Base-by-base conservation (phyloP, 192 early-diverging fungal genomes). In the Backusella tarrabulga region DNA sequence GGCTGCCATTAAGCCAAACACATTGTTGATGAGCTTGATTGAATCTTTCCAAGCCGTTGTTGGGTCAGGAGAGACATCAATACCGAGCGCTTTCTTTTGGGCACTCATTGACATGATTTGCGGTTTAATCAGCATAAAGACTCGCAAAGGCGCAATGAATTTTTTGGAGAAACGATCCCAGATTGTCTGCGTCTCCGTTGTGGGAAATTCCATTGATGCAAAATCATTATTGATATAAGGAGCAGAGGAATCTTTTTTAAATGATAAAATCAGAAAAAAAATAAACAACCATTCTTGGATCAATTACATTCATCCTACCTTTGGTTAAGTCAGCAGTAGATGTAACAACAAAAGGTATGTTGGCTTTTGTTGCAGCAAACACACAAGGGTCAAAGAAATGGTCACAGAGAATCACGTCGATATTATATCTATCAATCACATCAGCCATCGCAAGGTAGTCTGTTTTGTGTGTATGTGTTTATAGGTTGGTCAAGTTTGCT, bases 291-390 rank as follows among this genome's bases (percentile, higher is more conserved):
- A 32, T 15, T 69, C 32, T n/a, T 68, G 19, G 4, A 4, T 11
- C n/a, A 14, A 21, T n/a, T 2, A 34, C 5, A 32, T 34, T 17
- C 44, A 44, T 34, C 36, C 50, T 72, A 72, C 71, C 71, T 34
- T 50, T 23, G 42, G 44, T 72, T 21, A 72, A 17, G 19, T 63
- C 68, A 4, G 67, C 7, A 6, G 68, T 72, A 1, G 80, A 77
- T 9, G 80, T 81, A 17, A 81, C 2, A 6, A 77, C 56, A 41
- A 72, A 81, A 9, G 80, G 80, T 21, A 81, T 68, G n/a, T 69
- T 63, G 26, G 40, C 8, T 23, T 46, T 38, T 7, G 15, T 41
- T 6, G 80, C 80, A 1, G 73, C 76, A 19, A 66, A 50, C 2
- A 67, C 36, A 54, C 80, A 81, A 6, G 52, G 21, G 9, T 73